Base-by-base conservation (phyloP, 148 eudicot genomes). In the Rhododendron williamsianum region DNA sequence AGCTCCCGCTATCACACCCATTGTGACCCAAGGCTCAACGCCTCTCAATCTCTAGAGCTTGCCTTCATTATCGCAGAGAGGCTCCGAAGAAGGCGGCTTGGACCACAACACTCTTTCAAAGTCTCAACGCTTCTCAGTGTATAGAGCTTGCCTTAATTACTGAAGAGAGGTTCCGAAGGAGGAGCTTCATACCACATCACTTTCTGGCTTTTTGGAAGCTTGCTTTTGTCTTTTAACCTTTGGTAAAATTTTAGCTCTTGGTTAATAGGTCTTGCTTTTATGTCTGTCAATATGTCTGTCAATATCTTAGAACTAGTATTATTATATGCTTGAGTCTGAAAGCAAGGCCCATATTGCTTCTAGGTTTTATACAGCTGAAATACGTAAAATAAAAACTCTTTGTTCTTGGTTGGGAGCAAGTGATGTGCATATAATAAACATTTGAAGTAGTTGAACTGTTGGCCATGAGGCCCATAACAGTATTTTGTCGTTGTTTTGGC, bases 1-100 rank as follows among this genome's bases (percentile, higher is more conserved):
- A 91, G 93, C 91, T 93, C 95, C 7, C 93, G 98, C 23, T 94
- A 94, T 84, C 95, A 94, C 91, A 94, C 97, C 48, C 94, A 93
- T 65, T 94, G 95, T 86, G 95, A 93, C 88, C 98, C 98, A 12
- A 90, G 98, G 89, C 94, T 94, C 18, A 94, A 94, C 60, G 95
- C 95, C 69, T 94, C 98, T 67, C 98, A 94, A 60, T 91, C 98
- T 60, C 86, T 94, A 4, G 98, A 94, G 88, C 93, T 94, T 23
- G 98, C 95, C 56, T 93, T 94, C 83, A 92, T 86, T 51, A 93
- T 94, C 8, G 95, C 98, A 3, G 98, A 92, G 89, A 87, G 98
- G 78, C 93, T 94, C n/a, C 91, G 95, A 54, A 94, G 85, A 83
- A 91, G 94, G 87, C 83, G 98, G 86, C 88, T 71, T 71, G 76